Conservation (phyloP, 1,139 yeast genomes). For the Yamadazyma oceani region DNA sequence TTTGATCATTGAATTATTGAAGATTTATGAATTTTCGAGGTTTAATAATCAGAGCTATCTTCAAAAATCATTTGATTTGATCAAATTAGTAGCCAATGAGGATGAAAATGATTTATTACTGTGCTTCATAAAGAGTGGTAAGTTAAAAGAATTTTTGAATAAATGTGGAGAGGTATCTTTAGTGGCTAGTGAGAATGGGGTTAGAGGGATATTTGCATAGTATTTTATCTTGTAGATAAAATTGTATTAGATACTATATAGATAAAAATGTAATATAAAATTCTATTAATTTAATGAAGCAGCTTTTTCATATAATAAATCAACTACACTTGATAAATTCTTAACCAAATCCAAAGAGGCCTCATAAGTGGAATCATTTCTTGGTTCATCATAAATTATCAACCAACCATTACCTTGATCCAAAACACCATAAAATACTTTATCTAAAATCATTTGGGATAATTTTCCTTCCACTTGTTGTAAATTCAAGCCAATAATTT, state of each 20-base stretch:
- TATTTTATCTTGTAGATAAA: conserved; percentile 5
- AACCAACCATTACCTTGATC: conserved; percentile 99
- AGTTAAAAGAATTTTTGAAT: conserved; percentile 59
- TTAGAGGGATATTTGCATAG: conserved; percentile 33
- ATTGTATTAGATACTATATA: conserved; percentile 1
- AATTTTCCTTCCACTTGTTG: conserved; percentile 92
- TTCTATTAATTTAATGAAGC: conserved; percentile 57
- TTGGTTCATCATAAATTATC: conserved; percentile 86
- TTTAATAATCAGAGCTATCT: conserved; percentile 41
- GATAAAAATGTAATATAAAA: conserved; percentile 2
- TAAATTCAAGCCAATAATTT: conserved; percentile 82
- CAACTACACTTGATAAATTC: conserved; percentile 86
- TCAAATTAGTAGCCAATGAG: conserved; percentile 50
- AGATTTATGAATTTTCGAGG: conserved; percentile 48
- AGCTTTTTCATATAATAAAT: conserved; percentile 90
- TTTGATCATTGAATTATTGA: conserved; percentile 61
- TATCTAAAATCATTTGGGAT: conserved; percentile 94
- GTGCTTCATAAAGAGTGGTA: conserved; percentile 61
- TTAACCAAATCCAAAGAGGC: conserved; percentile 84
- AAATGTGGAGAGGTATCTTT: conserved; percentile 59
- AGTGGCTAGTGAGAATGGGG: conserved; percentile 42
- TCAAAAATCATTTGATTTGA: conserved; percentile 56
- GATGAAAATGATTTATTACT: conserved; percentile 39
- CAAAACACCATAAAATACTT: conserved; percentile 89
- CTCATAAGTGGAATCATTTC: conserved; percentile 84